Evolutionary conservation across 1,284 basidiomycete species (phyloP).

Genomic region (Fomes fomentarius): DNA sequence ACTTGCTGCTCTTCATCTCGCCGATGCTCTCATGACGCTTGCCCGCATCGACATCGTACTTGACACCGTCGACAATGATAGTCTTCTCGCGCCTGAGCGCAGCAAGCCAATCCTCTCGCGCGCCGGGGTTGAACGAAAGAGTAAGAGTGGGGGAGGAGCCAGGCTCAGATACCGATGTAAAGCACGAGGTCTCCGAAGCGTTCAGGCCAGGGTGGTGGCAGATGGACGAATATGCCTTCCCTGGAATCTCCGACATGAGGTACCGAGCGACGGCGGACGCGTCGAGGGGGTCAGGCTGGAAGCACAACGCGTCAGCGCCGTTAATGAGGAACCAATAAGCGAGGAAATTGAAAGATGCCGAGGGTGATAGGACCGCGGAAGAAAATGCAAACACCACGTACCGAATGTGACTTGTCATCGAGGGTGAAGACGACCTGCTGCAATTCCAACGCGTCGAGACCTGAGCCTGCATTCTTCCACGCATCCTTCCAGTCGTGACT

Average conservation of each 20-base stretch:
- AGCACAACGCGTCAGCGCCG: slow-evolving; percentile 31
- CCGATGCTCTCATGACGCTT: slow-evolving; percentile 52
- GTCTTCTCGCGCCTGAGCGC: slow-evolving; percentile 43
- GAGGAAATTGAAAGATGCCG: too few species aligned
- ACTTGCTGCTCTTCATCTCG: slow-evolving; percentile 76
- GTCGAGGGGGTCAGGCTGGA: slow-evolving; percentile 30
- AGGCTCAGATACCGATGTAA: slow-evolving; percentile 39
- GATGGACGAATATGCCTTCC: slow-evolving; percentile 34
- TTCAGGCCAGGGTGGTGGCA: slow-evolving; percentile 34
- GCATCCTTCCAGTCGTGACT: slow-evolving; percentile 53
- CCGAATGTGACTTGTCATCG: slow-evolving; percentile 41
- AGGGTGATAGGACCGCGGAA: neutral
- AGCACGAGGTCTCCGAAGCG: slow-evolving; percentile 39
- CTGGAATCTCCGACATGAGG: slow-evolving; percentile 47
- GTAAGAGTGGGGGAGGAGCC: slow-evolving; percentile 54
- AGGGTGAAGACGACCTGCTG: slow-evolving; percentile 67
- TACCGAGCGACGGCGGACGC: slow-evolving; percentile 49
- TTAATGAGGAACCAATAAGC: neutral
- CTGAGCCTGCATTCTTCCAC: slow-evolving; percentile 34
- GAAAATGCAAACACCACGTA: slow-evolving; percentile 28
- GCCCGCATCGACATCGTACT: slow-evolving; percentile 43
- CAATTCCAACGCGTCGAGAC: slow-evolving; percentile 53
- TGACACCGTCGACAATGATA: slow-evolving; percentile 45
- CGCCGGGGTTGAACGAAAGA: slow-evolving; percentile 56
- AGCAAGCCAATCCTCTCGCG: slow-evolving; percentile 52